phyloP scores from a whole-genome alignment of 2,329 filamentous ascomycete genomes.

The Aspergillus vadensis region DNA sequence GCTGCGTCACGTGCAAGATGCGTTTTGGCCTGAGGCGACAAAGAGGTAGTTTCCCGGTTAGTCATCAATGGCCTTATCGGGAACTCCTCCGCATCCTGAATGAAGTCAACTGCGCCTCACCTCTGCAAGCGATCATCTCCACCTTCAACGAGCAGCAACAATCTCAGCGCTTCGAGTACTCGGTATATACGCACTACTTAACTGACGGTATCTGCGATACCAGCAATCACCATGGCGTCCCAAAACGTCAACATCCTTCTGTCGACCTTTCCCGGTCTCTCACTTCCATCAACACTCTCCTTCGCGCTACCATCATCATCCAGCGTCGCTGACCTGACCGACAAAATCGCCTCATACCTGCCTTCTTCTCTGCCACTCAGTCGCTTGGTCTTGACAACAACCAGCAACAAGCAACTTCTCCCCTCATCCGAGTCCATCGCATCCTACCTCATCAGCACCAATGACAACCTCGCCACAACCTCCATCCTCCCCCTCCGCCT shows the following conservation, averaged over 20 bases:
- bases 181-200: not conserved
- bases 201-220: not conserved
- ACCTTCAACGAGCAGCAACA: not conserved
- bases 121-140: conserved; percentile 1
- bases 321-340: conserved; percentile 67
- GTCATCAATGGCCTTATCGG: conserved; percentile 12
- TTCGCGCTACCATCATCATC: conserved; percentile 70
- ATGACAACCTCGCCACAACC: conserved; percentile 50
- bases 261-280: conserved; percentile 79
- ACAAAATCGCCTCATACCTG: conserved; percentile 58
- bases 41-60: conserved; percentile 5
- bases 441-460: conserved; percentile 57
- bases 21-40: conserved; percentile 8
- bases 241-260: conserved; percentile 76
- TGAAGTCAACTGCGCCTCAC: conserved; percentile 8
- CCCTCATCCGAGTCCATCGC: conserved; percentile 57
- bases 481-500: conserved; percentile 82
- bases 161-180: not conserved
- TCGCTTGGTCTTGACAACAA: conserved; percentile 75
- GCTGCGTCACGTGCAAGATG: conserved; percentile 10
- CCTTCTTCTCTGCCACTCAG: conserved; percentile 60
- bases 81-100: conserved; percentile 22
- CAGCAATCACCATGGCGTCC: conserved; percentile 54
- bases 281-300: conserved; percentile 77
- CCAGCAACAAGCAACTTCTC: conserved; percentile 71